Evolutionary conservation across 768 basidiomycete genomes (phyloP), one percentile per base, ranked within the genome.

Genomic region (Coprinopsis sp.): DNA sequence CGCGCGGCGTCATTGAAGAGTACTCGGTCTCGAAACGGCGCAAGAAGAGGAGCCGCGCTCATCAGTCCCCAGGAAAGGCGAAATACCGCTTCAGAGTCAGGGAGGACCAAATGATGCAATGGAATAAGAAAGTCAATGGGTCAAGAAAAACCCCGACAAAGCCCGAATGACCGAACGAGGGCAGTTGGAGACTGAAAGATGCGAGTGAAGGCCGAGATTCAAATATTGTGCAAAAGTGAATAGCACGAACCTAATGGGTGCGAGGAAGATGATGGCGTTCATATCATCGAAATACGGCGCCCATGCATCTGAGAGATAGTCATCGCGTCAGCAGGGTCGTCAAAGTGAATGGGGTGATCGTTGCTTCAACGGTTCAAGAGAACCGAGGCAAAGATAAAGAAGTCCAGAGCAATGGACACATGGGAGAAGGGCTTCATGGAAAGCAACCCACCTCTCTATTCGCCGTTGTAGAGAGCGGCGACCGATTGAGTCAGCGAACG

Each of bases 251-350:
- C 71, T 82, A 53, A 86, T 76, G 16, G 84, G 83, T 19, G 79
- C 82, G 39, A 87, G 62, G 60, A 86, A 85, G 50, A 87, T 81
- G 57, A 86, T 83, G 22, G 79, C 78, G 48, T 84, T 76, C 72
- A 84, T 79, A 52, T 85, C 80, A 61, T 85, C 75, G 38, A 87
- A 86, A 61, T 76, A 86, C 10, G 74, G 73, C 12, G 59, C 69
- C 73, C 68, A 78, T 55, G 80, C 76, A 62, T 72, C 81, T 82
- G 51, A 18, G 39, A 22, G 40, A 48, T 33, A 42, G 44, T 21
- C 13, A 51, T 28, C 40, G 2, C 36, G 37, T 47, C 41, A 36
- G 18, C 29, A 31, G n/a, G 8, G 8, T 31, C 8, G 19, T 8
- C 18, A 24, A 34, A 6, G 16, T 16, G 23, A 27, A 34, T 10